These are phyloP conservation scores for Claviceps pusilla DNA, from an alignment of 2,329 filamentous ascomycete species.

Conservation along the genomic window DNA sequence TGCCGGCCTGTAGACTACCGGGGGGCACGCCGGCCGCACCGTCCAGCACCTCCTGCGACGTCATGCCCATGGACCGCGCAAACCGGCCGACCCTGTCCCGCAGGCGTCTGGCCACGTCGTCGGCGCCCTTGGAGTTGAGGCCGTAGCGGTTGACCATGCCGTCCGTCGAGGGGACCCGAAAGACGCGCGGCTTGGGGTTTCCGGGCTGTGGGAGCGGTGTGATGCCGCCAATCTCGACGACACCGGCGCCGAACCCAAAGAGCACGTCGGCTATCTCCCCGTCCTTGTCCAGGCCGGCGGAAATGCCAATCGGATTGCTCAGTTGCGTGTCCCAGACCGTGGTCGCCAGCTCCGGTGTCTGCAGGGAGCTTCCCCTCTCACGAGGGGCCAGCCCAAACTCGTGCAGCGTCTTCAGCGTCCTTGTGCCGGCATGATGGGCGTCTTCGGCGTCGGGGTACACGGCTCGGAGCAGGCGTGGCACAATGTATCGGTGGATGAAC, in stretches of 20 bases:
- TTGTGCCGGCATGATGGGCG: slow-evolving; percentile 70
- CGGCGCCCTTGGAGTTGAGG: slow-evolving; percentile 80
- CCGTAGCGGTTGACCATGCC: slow-evolving; percentile 93
- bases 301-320: slow-evolving; percentile 80
- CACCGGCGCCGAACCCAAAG: slow-evolving; percentile 67
- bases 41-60: slow-evolving; percentile 59
- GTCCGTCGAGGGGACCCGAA: slow-evolving; percentile 67
- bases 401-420: slow-evolving; percentile 57
- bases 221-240: slow-evolving; percentile 85
- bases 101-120: slow-evolving; percentile 66
- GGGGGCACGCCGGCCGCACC: slow-evolving; percentile 65
- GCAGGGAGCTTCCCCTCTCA: slow-evolving; percentile 46
- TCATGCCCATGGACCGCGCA: slow-evolving; percentile 54
- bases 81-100: slow-evolving; percentile 64
- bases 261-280: slow-evolving; percentile 75
- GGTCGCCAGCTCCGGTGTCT: slow-evolving; percentile 18
- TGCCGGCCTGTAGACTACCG: slow-evolving; percentile 62
- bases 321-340: slow-evolving; percentile 63
- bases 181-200: slow-evolving; percentile 78
- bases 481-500: slow-evolving; percentile 51
- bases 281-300: slow-evolving; percentile 91
- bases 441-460: slow-evolving; percentile 70
- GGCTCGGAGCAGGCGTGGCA: slow-evolving; percentile 50
- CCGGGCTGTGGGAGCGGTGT: slow-evolving; percentile 78
- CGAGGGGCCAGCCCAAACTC: slow-evolving; percentile 63